Base-by-base conservation (phyloP, 1,284 basidiomycete species). In the Cryptococcus depauperatus region DNA sequence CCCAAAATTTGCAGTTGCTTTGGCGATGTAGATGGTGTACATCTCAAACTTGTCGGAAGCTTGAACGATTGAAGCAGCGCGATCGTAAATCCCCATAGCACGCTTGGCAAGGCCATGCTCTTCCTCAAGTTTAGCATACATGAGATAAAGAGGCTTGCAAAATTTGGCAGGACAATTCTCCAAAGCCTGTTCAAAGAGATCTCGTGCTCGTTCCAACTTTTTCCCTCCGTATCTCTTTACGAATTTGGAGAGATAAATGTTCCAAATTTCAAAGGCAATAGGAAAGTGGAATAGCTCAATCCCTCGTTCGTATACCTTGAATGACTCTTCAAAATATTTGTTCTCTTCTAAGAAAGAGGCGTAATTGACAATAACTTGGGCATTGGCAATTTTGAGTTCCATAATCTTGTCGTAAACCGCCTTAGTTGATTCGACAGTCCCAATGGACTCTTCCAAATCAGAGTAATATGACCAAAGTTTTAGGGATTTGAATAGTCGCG, bases 391-490 rank as follows among this genome's bases (percentile, higher is more conserved):
- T 55, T 91, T 85, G 52, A 99, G 78, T 60, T 97, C 92, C 61
- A 98, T 75, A 54, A 98, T 96, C 72, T 88, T 89, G 76, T 98
- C 93, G 65, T 98, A 98, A 0, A 92, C 89, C 0, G 79, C 79
- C 70, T 97, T 97, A 1, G 93, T 78, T 1, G 85, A 84, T 53
- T 96, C 91, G 22, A 96, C 84, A 0, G 87, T 83, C 4, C 93
- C 93, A 56, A 97, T 85, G 1, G 90, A 91, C 67, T 99, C 95
- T 68, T 97, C 91, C 23, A 98, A 76, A 63, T 98, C 95, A 49
- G 95, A 85, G 65, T 95, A 96, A 75, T 96, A 98, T 1, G 90
- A 93, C 95, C 95, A 98, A 1, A 99, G 78, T 69, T 98, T 98
- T 51, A 98, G 76, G 1, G 91, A 95, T 67, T 98, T 98, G 80